phyloP scores from a whole-genome alignment of 2,329 filamentous ascomycete species.

The Cercospora citrullina region DNA sequence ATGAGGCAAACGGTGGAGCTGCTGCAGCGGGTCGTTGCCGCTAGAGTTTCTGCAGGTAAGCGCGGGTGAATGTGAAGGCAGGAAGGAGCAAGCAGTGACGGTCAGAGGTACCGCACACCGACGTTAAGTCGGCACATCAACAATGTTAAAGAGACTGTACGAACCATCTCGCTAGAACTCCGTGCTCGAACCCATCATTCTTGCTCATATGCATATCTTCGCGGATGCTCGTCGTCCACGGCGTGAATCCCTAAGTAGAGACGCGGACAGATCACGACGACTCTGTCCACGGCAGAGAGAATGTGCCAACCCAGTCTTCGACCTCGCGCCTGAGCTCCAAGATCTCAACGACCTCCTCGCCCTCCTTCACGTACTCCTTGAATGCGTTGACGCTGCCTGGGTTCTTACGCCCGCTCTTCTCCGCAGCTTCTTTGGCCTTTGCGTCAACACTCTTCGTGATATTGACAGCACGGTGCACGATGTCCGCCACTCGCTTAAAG shows the following conservation, averaged over 20 bases:
- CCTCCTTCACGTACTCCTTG: slow-evolving; percentile 66
- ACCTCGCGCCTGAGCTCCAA: slow-evolving; percentile 72
- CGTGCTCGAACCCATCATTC: slow-evolving; percentile 4
- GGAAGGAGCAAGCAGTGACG: background rate
- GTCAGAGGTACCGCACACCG: too few relatives aligned
- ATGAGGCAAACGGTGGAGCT: background rate
- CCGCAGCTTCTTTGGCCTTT: slow-evolving; percentile 66
- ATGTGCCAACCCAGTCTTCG: slow-evolving; percentile 75
- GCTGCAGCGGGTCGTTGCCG: background rate
- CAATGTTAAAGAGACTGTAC: slow-evolving; percentile 15
- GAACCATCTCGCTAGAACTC: slow-evolving; percentile 12
- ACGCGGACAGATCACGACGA: slow-evolving; percentile 10
- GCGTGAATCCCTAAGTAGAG: background rate
- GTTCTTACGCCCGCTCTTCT: slow-evolving; percentile 66
- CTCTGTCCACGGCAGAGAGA: slow-evolving; percentile 64
- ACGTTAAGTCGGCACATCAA: background rate
- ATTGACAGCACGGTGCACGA: slow-evolving; percentile 78
- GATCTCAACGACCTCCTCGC: slow-evolving; percentile 68
- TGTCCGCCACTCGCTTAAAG: slow-evolving; percentile 81
- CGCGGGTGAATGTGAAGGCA: slow-evolving; percentile 14
- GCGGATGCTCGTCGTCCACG: background rate
- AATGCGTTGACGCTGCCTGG: slow-evolving; percentile 66
- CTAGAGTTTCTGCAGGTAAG: background rate
- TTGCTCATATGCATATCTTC: slow-evolving; percentile 2
- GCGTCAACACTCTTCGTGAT: slow-evolving; percentile 77